Percentiles rank a stretch among this genome's conserved stretches.
Evolutionary conservation across 2,329 filamentous ascomycete species (phyloP).

Genomic region (Elsinoe fawcettii): DNA sequence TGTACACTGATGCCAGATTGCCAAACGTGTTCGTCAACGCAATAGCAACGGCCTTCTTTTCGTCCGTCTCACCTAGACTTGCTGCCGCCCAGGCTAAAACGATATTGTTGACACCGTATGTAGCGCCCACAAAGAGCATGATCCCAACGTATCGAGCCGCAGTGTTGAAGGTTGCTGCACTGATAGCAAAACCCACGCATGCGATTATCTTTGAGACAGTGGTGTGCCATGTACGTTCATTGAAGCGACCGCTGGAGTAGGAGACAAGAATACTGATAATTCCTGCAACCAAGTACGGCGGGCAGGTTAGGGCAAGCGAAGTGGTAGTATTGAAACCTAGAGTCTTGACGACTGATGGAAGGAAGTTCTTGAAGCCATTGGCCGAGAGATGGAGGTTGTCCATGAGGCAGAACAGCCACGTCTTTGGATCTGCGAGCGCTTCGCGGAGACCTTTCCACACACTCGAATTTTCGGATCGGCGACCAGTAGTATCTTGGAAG

Average conservation of each 20-base stretch:
- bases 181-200: conserved; percentile 27
- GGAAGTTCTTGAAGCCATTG: conserved; percentile 29
- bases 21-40: conserved; percentile 24
- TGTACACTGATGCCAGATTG: conserved; percentile 27
- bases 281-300: conserved; percentile 31
- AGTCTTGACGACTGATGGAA: conserved; percentile 26
- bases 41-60: conserved; percentile 24
- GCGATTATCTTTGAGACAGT: conserved; percentile 26
- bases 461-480: conserved; percentile 25
- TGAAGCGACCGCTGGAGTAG: conserved; percentile 33
- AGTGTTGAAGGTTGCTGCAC: conserved; percentile 23
- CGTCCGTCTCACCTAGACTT: conserved; percentile 22
- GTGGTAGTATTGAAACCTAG: conserved; percentile 29
- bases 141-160: conserved; percentile 30
- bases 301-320: conserved; percentile 29
- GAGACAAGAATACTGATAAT: conserved; percentile 31
- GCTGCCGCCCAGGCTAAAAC: conserved; percentile 51
- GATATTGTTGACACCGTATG: conserved; percentile 50
- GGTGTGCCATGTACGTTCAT: conserved; percentile 36
- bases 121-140: conserved; percentile 32
- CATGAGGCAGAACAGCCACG: conserved; percentile 31
- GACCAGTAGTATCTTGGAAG: conserved; percentile 29
- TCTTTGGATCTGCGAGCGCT: conserved; percentile 28
- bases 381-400: conserved; percentile 31
- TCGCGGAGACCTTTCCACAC: conserved; percentile 29